Evolutionary conservation across 345 rosid genomes (phyloP).

Genomic region (Dipteronia dyeriana): DNA sequence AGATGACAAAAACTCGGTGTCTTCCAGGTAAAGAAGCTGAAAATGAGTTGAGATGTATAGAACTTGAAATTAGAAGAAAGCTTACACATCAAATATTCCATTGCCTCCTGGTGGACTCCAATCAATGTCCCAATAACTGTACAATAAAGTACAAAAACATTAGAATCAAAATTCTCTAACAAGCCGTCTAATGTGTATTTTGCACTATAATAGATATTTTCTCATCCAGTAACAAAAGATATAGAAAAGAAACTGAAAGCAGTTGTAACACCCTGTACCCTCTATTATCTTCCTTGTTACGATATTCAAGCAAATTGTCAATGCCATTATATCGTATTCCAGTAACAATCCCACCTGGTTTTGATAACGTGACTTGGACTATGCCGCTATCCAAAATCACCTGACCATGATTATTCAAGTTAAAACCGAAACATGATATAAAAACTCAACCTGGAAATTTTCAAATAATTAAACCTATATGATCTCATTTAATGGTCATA

Average conservation of each 20-base stretch:
- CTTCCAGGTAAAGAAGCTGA: neutral
- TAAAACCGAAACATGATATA: slow-evolving; percentile 25
- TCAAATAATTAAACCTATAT: neutral
- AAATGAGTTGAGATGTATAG: slow-evolving; percentile 1
- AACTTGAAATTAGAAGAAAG: neutral
- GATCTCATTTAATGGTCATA: neutral
- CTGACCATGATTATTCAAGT: slow-evolving; percentile 39
- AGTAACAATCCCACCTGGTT: slow-evolving; percentile 71
- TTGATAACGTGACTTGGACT: slow-evolving; percentile 62
- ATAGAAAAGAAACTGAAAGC: slow-evolving; percentile 7
- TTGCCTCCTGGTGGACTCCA: slow-evolving; percentile 78
- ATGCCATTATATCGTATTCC: slow-evolving; percentile 58
- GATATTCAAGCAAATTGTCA: slow-evolving; percentile 77
- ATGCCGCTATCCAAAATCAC: slow-evolving; percentile 78
- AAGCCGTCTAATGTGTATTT: neutral
- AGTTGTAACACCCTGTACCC: slow-evolving; percentile 44
- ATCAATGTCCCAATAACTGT: slow-evolving; percentile 81
- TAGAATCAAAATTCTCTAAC: neutral
- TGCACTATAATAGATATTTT: neutral
- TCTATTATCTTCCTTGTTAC: slow-evolving; percentile 73
- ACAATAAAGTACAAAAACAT: slow-evolving; percentile 16
- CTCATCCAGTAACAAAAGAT: neutral
- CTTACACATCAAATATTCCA: slow-evolving; percentile 92
- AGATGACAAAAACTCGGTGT: neutral
- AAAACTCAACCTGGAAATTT: neutral